These are phyloP conservation scores for Amanita inopinata DNA, from an alignment of 768 basidiomycete genomes.

Conservation along the genomic window DNA sequence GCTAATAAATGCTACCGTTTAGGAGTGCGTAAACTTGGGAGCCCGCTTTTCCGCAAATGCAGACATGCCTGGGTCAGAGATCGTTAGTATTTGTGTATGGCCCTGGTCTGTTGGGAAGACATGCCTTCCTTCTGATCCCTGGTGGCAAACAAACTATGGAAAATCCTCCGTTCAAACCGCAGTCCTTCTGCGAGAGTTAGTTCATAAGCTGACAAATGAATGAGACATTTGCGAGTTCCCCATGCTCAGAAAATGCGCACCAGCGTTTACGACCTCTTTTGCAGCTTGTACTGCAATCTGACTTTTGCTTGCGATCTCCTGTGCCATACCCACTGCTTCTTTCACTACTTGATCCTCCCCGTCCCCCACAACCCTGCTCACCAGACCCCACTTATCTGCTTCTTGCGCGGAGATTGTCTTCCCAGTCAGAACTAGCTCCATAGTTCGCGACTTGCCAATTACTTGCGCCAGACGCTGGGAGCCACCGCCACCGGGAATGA, in stretches of 20 bases:
- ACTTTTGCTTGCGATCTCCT: constrained; percentile 73
- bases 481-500: constrained; percentile 92
- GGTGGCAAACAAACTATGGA: constrained; percentile 89
- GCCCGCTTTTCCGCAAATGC: constrained; percentile 94
- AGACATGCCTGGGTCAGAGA: constrained; percentile 60
- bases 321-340: constrained; percentile 77
- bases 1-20: constrained; percentile 7
- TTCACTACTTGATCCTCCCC: constrained; percentile 74
- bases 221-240: background rate
- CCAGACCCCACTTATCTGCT: constrained; percentile 82
- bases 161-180: constrained; percentile 78
- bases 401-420: constrained; percentile 72
- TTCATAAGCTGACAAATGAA: constrained; percentile 55
- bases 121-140: constrained; percentile 91
- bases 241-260: constrained; percentile 26
- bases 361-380: constrained; percentile 70
- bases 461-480: constrained; percentile 82
- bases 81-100: constrained; percentile 10
- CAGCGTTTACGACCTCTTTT: constrained; percentile 91
- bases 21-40: constrained; percentile 66
- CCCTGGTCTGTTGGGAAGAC: constrained; percentile 17
- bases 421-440: constrained; percentile 92
- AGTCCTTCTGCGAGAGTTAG: constrained; percentile 74
- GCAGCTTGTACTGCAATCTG: constrained; percentile 74
- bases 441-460: constrained; percentile 87